phyloP scores from a whole-genome alignment of 2,329 filamentous ascomycete genomes.

The Didymella keratinophila region DNA sequence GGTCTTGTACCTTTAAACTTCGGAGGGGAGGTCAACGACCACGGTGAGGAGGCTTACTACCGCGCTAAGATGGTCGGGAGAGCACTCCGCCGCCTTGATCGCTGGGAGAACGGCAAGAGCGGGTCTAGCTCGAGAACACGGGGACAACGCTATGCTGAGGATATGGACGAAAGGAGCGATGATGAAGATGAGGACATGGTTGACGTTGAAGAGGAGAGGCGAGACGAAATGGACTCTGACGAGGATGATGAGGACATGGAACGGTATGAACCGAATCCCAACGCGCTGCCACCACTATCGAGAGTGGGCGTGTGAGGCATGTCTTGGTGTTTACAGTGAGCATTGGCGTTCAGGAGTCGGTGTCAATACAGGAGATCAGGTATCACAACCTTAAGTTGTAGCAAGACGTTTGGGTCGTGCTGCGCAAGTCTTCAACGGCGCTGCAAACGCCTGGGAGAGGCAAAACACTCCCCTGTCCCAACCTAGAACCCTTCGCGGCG shows the following conservation, averaged over 20 bases:
- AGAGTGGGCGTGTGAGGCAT: background rate
- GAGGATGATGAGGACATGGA: slow-evolving; percentile 45
- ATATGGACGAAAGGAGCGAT: slow-evolving; percentile 12
- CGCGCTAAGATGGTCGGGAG: slow-evolving; percentile 73
- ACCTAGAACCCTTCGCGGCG: no score
- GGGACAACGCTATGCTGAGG: slow-evolving; percentile 10
- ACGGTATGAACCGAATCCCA: background rate
- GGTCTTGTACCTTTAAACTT: slow-evolving; percentile 68
- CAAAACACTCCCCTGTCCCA: no score
- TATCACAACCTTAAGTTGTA: no score
- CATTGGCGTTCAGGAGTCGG: background rate
- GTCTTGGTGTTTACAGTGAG: background rate
- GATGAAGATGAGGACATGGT: slow-evolving; percentile 46
- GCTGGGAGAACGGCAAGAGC: slow-evolving; percentile 66
- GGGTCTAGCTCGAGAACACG: slow-evolving; percentile 18
- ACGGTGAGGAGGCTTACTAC: slow-evolving; percentile 74
- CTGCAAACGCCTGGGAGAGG: no score
- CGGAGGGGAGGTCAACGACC: slow-evolving; percentile 70
- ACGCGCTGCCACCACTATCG: background rate
- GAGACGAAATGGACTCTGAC: slow-evolving; percentile 44
- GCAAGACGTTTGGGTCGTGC: no score
- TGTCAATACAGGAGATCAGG: no score
- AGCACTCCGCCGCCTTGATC: slow-evolving; percentile 68
- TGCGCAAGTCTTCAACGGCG: no score
- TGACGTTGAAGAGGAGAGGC: slow-evolving; percentile 33